Evolutionary conservation across 1,284 basidiomycete species (phyloP).

Genomic region (Moesziomyces antarcticus): DNA sequence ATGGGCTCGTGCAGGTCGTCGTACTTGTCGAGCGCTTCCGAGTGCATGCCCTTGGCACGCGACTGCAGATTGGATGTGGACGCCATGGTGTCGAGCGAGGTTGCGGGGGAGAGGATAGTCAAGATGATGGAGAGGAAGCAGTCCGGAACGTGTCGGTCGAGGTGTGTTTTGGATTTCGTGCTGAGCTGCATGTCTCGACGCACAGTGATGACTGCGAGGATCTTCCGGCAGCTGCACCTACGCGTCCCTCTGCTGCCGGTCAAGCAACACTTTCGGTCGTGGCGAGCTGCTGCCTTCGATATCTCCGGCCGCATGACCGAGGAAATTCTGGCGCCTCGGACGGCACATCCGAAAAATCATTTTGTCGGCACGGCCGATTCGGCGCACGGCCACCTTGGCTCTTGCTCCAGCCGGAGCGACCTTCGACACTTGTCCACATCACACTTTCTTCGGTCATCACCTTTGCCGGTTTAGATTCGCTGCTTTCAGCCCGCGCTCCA

Average conservation of each 20-base stretch:
- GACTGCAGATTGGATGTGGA: slow-evolving; percentile 14
- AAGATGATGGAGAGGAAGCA: slow-evolving; percentile 1
- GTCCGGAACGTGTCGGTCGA: no score
- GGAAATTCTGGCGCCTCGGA: no score
- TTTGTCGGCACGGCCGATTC: no score
- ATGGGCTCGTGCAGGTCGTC: slow-evolving; percentile 50
- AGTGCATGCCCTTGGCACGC: slow-evolving; percentile 25
- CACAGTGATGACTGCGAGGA: neutral
- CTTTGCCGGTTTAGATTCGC: neutral
- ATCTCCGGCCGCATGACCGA: neutral
- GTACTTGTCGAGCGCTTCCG: slow-evolving; percentile 47
- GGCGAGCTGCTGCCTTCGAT: neutral
- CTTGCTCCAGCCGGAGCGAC: no score
- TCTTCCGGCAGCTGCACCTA: slow-evolving; percentile 13
- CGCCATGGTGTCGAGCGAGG: slow-evolving; percentile 3
- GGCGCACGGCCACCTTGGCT: no score
- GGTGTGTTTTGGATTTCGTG: no score
- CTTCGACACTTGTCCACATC: neutral
- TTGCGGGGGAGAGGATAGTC: neutral
- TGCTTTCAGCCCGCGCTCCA: neutral
- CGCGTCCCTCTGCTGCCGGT: slow-evolving; percentile 21
- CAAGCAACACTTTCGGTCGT: neutral
- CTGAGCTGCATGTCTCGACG: neutral
- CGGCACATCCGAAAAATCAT: neutral
- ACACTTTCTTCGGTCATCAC: neutral